Evolutionary conservation across 208 protist species (phyloP).

Genomic region (Angomonas deanei): DNA sequence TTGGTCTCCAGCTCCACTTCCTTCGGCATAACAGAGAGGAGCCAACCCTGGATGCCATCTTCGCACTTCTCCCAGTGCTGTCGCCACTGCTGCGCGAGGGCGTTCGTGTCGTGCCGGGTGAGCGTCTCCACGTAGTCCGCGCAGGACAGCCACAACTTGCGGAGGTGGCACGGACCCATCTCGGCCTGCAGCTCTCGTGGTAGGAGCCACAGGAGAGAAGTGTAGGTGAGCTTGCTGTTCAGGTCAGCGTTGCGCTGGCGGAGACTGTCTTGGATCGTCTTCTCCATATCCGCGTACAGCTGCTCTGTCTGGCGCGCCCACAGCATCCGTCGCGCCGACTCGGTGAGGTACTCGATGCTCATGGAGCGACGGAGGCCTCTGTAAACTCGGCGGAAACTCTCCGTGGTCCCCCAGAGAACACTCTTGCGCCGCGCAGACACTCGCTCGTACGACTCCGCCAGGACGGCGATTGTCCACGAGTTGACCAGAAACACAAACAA

Average conservation of each 20-base stretch:
- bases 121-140: slow-evolving; percentile 12
- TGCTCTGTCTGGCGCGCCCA: slow-evolving; percentile 12
- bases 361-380: slow-evolving; percentile 8
- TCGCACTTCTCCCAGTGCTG: slow-evolving; percentile 28
- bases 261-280: slow-evolving; percentile 13
- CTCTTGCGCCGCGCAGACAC: not conserved
- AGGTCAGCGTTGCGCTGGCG: not conserved
- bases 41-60: slow-evolving; percentile 22
- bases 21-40: slow-evolving; percentile 16
- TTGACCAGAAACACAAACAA: slow-evolving; percentile 14
- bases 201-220: slow-evolving; percentile 30
- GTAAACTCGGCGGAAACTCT: not conserved
- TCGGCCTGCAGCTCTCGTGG: slow-evolving; percentile 35
- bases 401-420: not conserved
- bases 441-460: slow-evolving; percentile 13
- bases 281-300: slow-evolving; percentile 25
- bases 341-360: slow-evolving; percentile 3
- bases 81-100: slow-evolving; percentile 19
- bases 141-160: slow-evolving; percentile 30
- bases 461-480: slow-evolving; percentile 8
- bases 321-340: slow-evolving; percentile 10
- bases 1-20: slow-evolving; percentile 22
- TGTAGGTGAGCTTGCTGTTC: slow-evolving; percentile 16
- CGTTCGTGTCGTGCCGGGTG: slow-evolving; percentile 14
- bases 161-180: slow-evolving; percentile 28